Base-by-base conservation (phyloP, 176 grass and related monocot species). In the Bromus sterilis region DNA sequence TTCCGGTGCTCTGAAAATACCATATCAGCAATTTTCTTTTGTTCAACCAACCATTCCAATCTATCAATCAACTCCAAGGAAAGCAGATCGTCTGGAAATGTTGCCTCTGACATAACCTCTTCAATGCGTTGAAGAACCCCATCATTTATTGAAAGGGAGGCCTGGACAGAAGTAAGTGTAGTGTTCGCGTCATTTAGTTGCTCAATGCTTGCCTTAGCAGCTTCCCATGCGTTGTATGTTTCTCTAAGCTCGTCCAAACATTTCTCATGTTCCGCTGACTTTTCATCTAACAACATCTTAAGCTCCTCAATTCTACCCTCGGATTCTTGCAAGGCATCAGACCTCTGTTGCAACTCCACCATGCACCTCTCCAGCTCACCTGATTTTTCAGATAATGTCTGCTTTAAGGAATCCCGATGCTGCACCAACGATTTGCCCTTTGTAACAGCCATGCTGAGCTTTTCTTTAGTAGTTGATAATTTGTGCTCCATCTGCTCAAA, bases 371-470 rank as follows among this genome's bases (percentile, higher is more conserved):
- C 86, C 71, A 95, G 82, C 40, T 93, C 92, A 59, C 74, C 32
- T 11, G 88, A 69, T 83, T 89, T 95, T 79, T 95, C 95, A 82
- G 88, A 88, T 80, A 98, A 86, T 14, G 68, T 82, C 58, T 95
- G 90, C 79, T 98, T 95, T 78, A 98, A 89, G 37, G 95, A 94
- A 82, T 98, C 95, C 56, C 95, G 92, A 55, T 94, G 83, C 46
- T 98, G 95, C 79, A 98, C 95, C 66, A 98, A 81, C 10, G 95
- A 98, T 68, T 98, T 98, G 29, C 95, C 95, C 81, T 98, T 98
- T 13, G 88, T 86, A 79, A 95, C 92, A 81, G 95, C 95, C 82
- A 98, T 87, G 76, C 84, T 91, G 58, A 98, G 86, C 71, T 93
- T 98, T 73, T 98, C 95, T 82, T 89, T 98, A 9, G 87, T 87